These are phyloP conservation scores for Penicillium olsonii DNA, from an alignment of 2,329 filamentous ascomycete species.

Conservation along the genomic window DNA sequence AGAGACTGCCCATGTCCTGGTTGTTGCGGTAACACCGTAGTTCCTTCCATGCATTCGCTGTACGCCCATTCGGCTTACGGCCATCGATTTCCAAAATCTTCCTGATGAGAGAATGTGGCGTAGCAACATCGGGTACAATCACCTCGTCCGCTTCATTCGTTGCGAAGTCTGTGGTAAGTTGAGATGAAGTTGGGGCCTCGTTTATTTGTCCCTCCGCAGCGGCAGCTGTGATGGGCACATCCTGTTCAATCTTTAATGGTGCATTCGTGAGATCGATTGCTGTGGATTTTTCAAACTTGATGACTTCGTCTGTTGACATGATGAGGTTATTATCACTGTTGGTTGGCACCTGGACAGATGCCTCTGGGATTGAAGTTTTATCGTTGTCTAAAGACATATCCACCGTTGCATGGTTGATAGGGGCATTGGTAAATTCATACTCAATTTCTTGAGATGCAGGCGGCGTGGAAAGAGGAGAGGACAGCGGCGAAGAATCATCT, in stretches of 20 bases:
- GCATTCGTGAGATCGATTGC: background rate
- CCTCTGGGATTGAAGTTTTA: background rate
- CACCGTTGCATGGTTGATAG: background rate
- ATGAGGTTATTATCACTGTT: background rate
- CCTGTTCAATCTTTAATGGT: background rate
- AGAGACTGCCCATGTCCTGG: constrained; percentile 49
- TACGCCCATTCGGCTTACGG: constrained; percentile 32
- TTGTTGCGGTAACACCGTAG: constrained; percentile 47
- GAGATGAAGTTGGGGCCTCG: background rate
- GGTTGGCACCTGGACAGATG: background rate
- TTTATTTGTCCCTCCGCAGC: background rate
- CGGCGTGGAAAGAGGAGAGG: background rate
- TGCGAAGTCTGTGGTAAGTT: background rate
- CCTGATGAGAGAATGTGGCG: constrained; percentile 30
- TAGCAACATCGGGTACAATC: constrained; percentile 30
- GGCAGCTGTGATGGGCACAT: background rate
- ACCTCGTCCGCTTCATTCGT: constrained; percentile 19
- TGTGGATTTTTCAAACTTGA: background rate
- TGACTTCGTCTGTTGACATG: background rate
- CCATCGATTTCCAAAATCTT: constrained; percentile 46
- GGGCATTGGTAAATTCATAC: background rate
- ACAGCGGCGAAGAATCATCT: background rate
- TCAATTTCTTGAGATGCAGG: background rate
- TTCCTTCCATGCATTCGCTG: constrained; percentile 47
- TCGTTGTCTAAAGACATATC: background rate